Percentiles rank a stretch among this genome's conserved stretches.
phyloP scores from a whole-genome alignment of 2,329 filamentous ascomycete genomes.

The Harringtonia aguacate region DNA sequence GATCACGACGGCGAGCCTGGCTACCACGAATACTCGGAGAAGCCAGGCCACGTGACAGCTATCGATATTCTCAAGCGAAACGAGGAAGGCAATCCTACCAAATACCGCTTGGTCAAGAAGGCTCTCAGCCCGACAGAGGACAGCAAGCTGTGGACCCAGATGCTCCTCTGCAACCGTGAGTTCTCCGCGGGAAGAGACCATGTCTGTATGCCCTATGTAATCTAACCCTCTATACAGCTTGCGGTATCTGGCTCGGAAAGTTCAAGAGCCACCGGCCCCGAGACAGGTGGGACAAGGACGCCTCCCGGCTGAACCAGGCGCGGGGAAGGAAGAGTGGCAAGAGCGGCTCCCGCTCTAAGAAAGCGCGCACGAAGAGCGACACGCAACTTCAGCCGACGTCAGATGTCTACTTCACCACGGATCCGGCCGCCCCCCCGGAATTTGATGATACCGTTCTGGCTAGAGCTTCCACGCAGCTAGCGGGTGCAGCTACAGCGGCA shows the following conservation, averaged over 20 bases:
- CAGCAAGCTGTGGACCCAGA: slow-evolving; percentile 56
- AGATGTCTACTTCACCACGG: slow-evolving; percentile 43
- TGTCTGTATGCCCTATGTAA: too few species aligned
- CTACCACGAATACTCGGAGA: slow-evolving; percentile 60
- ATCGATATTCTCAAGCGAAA: slow-evolving; percentile 59
- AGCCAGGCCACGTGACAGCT: slow-evolving; percentile 62
- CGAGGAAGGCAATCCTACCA: slow-evolving; percentile 47
- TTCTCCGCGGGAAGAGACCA: too few species aligned
- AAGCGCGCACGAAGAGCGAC: slow-evolving; percentile 37
- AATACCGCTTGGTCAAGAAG: slow-evolving; percentile 73
- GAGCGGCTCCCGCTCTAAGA: slow-evolving; percentile 34
- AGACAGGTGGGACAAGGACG: slow-evolving; percentile 68
- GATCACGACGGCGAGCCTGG: slow-evolving; percentile 58
- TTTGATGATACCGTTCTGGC: slow-evolving; percentile 5
- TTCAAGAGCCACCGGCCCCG: slow-evolving; percentile 74
- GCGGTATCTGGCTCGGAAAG: slow-evolving; percentile 90
- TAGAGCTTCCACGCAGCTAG: background rate
- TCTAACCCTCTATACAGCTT: slow-evolving; percentile 39
- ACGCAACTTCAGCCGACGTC: slow-evolving; percentile 35
- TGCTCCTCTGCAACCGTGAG: slow-evolving; percentile 80
- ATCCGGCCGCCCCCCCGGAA: slow-evolving; percentile 38
- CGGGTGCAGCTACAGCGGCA: too few species aligned
- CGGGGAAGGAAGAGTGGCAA: slow-evolving; percentile 32
- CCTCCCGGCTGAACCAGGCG: slow-evolving; percentile 39
- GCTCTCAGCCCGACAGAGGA: slow-evolving; percentile 50